phyloP scores from a whole-genome alignment of 129 eudicot species.

The Chrysanthemum seticuspe region DNA sequence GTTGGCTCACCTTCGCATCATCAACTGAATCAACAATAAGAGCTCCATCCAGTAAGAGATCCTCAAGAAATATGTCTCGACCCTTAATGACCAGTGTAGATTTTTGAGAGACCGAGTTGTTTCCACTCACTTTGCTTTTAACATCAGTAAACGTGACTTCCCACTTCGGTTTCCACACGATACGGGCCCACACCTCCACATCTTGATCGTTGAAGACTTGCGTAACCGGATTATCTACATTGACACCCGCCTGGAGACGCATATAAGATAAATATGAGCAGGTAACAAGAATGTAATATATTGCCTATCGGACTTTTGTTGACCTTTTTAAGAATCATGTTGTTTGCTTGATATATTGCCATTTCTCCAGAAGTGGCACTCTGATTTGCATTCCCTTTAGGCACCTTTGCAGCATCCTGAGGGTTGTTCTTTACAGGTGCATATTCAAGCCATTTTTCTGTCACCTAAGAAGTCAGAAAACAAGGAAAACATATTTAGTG shows the following conservation, averaged over 20 bases:
- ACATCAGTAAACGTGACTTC: constrained; percentile 74
- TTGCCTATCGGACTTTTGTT: neutral
- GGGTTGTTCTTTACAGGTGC: constrained; percentile 98
- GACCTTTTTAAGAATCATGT: constrained; percentile 74
- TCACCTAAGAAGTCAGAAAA: constrained; percentile 45
- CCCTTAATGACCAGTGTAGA: constrained; percentile 83
- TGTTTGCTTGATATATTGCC: constrained; percentile 74
- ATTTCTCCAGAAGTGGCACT: constrained; percentile 96
- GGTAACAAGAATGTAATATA: neutral
- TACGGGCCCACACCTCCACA: constrained; percentile 86
- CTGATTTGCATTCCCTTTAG: constrained; percentile 90
- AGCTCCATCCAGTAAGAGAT: constrained; percentile 79
- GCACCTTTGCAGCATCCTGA: constrained; percentile 97
- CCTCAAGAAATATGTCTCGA: constrained; percentile 48
- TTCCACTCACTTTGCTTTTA: constrained; percentile 61
- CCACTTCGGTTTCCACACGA: constrained; percentile 91
- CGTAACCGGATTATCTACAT: constrained; percentile 62
- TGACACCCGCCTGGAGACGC: constrained; percentile 70
- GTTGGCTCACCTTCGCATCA: constrained; percentile 73
- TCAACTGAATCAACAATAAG: constrained; percentile 65
- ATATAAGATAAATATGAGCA: neutral
- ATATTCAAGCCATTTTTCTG: constrained; percentile 94
- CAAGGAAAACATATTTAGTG: neutral
- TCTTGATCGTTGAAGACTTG: constrained; percentile 77
- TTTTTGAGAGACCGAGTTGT: constrained; percentile 58